These are phyloP conservation scores for Macrolepiota dolichaula DNA, from an alignment of 768 basidiomycete species.

Conservation along the genomic window DNA sequence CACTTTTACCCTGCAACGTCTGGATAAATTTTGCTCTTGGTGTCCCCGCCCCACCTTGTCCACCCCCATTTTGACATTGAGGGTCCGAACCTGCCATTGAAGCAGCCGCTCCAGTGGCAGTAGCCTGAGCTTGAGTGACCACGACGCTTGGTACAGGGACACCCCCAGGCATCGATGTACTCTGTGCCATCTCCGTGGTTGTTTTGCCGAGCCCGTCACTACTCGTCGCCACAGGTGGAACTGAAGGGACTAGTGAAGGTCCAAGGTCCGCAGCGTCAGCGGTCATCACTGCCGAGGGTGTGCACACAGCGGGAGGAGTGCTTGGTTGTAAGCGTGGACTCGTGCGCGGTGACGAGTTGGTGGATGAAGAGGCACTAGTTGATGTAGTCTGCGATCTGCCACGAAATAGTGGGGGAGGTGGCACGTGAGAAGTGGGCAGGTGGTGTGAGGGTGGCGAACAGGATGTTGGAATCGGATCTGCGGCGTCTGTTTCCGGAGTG, in stretches of 20 bases:
- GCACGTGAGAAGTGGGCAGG: neutral
- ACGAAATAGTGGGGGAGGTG: conserved; percentile 8
- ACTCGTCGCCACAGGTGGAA: neutral
- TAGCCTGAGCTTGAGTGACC: neutral
- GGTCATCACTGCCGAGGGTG: neutral
- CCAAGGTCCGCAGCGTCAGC: conserved; percentile 8
- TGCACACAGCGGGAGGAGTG: neutral
- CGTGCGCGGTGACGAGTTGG: neutral
- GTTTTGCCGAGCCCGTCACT: neutral
- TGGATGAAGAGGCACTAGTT: neutral
- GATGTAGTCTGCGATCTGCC: conserved; percentile 1
- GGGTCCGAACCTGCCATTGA: neutral
- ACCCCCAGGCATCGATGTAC: neutral
- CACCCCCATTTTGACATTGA: conserved; percentile 10
- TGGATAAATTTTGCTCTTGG: conserved; percentile 50
- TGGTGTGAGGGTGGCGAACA: neutral
- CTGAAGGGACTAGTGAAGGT: neutral
- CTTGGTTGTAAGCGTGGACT: conserved; percentile 5
- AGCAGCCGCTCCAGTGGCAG: neutral
- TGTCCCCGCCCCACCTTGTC: conserved; percentile 22
- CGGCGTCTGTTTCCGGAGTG: conserved; percentile 1
- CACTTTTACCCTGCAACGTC: conserved; percentile 57
- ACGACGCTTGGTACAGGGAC: neutral
- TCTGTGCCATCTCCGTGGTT: neutral
- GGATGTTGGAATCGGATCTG: neutral